Evolutionary conservation across 257 asterid species (phyloP).

Genomic region (Jaltomata sinuosa): DNA sequence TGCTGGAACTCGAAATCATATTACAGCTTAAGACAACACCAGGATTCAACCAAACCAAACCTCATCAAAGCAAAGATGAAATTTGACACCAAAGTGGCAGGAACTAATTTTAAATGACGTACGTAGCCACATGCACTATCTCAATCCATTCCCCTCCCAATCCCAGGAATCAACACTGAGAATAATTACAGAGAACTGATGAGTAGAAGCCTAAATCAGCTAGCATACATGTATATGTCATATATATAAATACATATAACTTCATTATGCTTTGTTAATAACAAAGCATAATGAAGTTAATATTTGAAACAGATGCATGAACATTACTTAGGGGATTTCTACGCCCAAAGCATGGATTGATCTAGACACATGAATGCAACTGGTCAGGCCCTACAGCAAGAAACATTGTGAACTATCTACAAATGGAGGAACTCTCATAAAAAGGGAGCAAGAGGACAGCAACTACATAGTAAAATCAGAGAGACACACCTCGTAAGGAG

Average conservation of each 20-base stretch:
- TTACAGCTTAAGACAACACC: background rate
- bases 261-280: background rate
- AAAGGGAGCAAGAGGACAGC: background rate
- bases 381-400: background rate
- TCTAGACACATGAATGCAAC: background rate
- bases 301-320: background rate
- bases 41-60: background rate
- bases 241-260: background rate
- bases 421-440: background rate
- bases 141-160: background rate
- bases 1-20: background rate
- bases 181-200: background rate
- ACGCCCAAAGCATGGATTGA: background rate
- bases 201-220: background rate
- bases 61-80: background rate
- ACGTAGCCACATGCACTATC: background rate
- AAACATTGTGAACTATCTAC: background rate
- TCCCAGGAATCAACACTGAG: background rate
- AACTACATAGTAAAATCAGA: background rate
- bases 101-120: background rate
- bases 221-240: background rate
- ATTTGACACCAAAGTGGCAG: background rate
- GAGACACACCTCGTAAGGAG: slow-evolving; percentile 69
- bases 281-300: background rate
- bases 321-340: background rate